Base-by-base conservation (phyloP, 2,329 filamentous ascomycete species). In the Hymenoscyphus salicellus region DNA sequence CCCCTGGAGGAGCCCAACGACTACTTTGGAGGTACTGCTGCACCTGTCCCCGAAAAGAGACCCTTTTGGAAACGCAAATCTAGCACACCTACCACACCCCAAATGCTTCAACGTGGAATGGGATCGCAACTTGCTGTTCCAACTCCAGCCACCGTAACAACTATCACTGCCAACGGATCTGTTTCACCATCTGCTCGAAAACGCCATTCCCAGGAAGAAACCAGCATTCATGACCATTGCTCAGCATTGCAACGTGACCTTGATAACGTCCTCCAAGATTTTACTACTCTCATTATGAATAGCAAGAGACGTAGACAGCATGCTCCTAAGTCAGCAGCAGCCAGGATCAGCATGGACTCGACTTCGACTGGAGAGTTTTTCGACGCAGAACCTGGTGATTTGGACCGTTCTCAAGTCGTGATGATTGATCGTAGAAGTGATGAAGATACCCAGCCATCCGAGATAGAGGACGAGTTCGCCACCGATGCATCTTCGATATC, bases 21-120 rank as follows among this genome's bases (percentile, higher is more conserved):
- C 41, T 81, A 85, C 64, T 89, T 88, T 71, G 87, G 86, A 60
- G 55, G 58, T 8, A 70, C 78, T 1, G 70, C 76, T 8, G 71
- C 74, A 7, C 72, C 78, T 3, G 20, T 52, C 3, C 20, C 46
- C 3, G 87, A 92, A 62, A 92, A 83, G 75, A 85, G 87, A 65
- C 82, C 92, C 0, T 98, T 99, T 74, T 99, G 95, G 95, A 96
- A 93, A 77, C 87, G 94, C 58, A 97, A 96, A 78, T 93, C 88
- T 71, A 79, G 80, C 20, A 65, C 73, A 20, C 72, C 74, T 33
- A 58, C 65, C 16, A 72, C 72, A 36, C 70, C 72, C 28, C 68
- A 72, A 41, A 68, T 69, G 63, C 30, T 68, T 33, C 66, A 69
- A 38, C 64, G 71, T 43, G 70, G 66, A 49, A 66, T 73, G 16